Evolutionary conservation across 2,329 filamentous ascomycete species (phyloP), one percentile per base, ranked within the genome.

Genomic region (Colletotrichum eremochloae): DNA sequence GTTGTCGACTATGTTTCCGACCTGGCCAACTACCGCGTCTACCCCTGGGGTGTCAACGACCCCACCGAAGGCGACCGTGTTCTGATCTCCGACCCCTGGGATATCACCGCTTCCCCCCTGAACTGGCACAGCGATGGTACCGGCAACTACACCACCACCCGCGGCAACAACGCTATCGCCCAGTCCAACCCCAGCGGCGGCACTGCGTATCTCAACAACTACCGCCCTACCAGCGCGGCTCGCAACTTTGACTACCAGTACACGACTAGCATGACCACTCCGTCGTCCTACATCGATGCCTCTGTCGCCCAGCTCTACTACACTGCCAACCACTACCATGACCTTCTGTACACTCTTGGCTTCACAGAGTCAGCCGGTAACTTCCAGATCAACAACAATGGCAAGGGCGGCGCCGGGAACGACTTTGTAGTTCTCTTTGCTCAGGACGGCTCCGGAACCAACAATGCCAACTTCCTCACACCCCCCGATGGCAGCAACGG

Each of bases 281-380:
- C 80, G 1, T 77, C 76, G 38, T 66, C 75, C 8, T 89, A 88
- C 76, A 77, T 79, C 56, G 83, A 88, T 57, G 86, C 86, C 14
- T 87, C 87, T 0, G 78, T 86, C 55, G 83, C 86, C 4, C 87
- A 89, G 78, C 82, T 88, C 12, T 89, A 87, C 80, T 89, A 89
- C 81, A 89, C 86, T 0, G 81, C 83, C 50, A 89, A 89, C 80
- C 80, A 79, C 14, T 89, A 86, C 80, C 87, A 89, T 76, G 87
- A 89, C 73, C 78, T 89, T 0, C 82, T 89, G 42, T 85, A 89
- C 77, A 78, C 79, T 14, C 84, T 89, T 3, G 87, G 87, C 24
- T 89, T 89, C 79, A 86, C 81, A 63, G 87, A 89, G 76, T 79
- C 74, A 1, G 86, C 87, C 3, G 87, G 87, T 2, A 89, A 89